Base-by-base conservation (phyloP, 176 grass and related monocot species). In the Rhynchospora breviuscula region DNA sequence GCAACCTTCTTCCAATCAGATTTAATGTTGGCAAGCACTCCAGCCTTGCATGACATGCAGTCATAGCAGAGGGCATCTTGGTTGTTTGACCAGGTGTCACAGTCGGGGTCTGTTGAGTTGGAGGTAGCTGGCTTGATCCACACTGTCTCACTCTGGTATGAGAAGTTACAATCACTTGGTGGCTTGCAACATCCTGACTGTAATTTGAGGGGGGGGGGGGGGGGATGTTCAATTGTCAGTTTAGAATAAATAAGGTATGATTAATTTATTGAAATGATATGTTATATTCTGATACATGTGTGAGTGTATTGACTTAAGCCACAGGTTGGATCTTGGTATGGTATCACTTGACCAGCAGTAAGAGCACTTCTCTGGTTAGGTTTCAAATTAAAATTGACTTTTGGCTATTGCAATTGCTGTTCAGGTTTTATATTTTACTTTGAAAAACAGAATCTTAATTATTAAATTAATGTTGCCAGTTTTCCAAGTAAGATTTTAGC, bases 121-220 rank as follows among this genome's bases (percentile, higher is more conserved):
- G 85, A 83, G 70, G 58, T 83, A 26, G 53, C 0, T 54, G 93
- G 96, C 87, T 95, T 95, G 49, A 2, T 59, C 91, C 96, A 98
- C 10, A 91, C 4, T 0, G 91, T 98, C 67, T 91, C 85, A 0
- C 86, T 95, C 84, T 67, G 23, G 23, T 93, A 95, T 18, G 10
- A 59, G 79, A 95, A 98, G 88, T 98, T 90, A 87, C 96, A 98
- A 7, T 85, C 89, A 0, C 91, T 98, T 2, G 93, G 96, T 45
- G 96, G 93, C 31, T 94, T 94, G 83, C 96, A 98, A 84, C 96
- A 98, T 44, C 91, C 96, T 9, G 93, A 93, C 96, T 98, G 88
- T 35, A 74, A 62, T 51, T 64, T 54, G 33, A n/a, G 21, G 29
- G 13, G 73, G 57, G 44, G 2, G 21, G 29, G 13, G 73, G 57